Percentiles rank a stretch among this genome's conserved stretches.
These are phyloP conservation scores for Aspergillus puulaauensis DNA, from an alignment of 2,329 filamentous ascomycete genomes.

Conservation along the genomic window DNA sequence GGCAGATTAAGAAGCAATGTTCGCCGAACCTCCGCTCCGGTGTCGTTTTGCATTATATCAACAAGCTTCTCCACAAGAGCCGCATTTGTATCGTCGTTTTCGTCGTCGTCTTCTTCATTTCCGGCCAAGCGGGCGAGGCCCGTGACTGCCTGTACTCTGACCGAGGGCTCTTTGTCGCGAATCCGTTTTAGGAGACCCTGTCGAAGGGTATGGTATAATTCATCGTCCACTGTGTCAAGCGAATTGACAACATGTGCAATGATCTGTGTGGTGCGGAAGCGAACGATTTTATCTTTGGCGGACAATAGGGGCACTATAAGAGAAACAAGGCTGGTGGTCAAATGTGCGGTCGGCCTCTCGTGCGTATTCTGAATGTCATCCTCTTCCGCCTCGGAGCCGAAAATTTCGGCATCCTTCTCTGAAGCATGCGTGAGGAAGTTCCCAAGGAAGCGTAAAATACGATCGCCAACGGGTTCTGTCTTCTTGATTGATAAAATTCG, in stretches of 20 bases:
- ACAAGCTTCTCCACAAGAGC: constrained; percentile 77
- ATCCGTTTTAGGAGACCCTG: constrained; percentile 79
- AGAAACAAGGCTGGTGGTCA: constrained; percentile 72
- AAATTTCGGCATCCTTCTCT: constrained; percentile 67
- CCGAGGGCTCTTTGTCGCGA: constrained; percentile 89
- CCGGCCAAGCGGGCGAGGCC: constrained; percentile 83
- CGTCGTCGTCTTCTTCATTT: constrained; percentile 67
- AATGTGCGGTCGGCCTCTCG: constrained; percentile 79
- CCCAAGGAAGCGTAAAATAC: constrained; percentile 81
- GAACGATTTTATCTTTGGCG: constrained; percentile 88
- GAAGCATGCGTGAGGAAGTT: constrained; percentile 73
- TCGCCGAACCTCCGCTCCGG: constrained; percentile 87
- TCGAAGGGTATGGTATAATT: constrained; percentile 79
- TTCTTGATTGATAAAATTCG: constrained; percentile 87
- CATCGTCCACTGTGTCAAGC: constrained; percentile 87
- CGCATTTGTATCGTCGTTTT: constrained; percentile 61
- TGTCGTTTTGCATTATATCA: constrained; percentile 88
- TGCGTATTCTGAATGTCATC: constrained; percentile 68
- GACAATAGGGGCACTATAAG: constrained; percentile 72
- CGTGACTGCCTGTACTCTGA: constrained; percentile 87
- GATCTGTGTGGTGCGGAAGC: constrained; percentile 86
- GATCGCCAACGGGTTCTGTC: constrained; percentile 83
- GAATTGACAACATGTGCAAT: constrained; percentile 91
- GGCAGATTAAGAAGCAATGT: constrained; percentile 89
- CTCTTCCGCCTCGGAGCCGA: constrained; percentile 61